Base-by-base conservation (phyloP, 2,329 filamentous ascomycete genomes). In the Geosmithia morbida region DNA sequence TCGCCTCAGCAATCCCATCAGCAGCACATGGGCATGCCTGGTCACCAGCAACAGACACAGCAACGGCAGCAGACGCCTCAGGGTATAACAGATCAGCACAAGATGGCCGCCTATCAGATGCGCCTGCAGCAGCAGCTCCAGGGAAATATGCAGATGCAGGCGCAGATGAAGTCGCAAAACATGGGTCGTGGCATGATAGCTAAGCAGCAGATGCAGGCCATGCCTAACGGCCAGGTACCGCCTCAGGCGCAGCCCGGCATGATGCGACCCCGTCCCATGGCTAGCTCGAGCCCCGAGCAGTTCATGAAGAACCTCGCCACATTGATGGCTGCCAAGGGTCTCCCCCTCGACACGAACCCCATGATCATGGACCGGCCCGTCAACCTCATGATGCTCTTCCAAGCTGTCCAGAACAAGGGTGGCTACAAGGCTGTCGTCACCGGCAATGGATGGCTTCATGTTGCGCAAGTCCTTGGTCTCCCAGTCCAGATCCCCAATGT, bases 51-150 rank as follows among this genome's bases (percentile, higher is more conserved):
- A 65, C 69, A 70, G 48, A 68, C 53, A 65, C 46, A 73, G 72
- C 48, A 69, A 75, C 53, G 70, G 70, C 30, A 72, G 41, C 55
- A 54, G 42, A 51, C 49, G 20, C 48, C 55, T 30, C 54, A 56
- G 40, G 55, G 52, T 17, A 56, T 64, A 49, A 55, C 85, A 52
- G 83, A 86, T 41, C 82, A 86, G 57, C 81, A 87, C 53, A 83
- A 87, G 56, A 75, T 87, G 61, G 72, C 79, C 48, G 66, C 83
- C 45, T 90, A 94, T 57, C 86, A 94, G 55, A 85, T 94, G 78
- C 83, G 86, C 51, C 65, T 94, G 46, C 85, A 94, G 56, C 79
- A 83, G 48, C 85, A 89, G 56, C 74, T 84, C 41, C 79, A 85
- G 51, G 63, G 63, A 10, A 71, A 69, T 39, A 70, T 74, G 58